These are phyloP conservation scores for Quercus ilex DNA, from an alignment of 306 rosid species.

Conservation along the genomic window DNA sequence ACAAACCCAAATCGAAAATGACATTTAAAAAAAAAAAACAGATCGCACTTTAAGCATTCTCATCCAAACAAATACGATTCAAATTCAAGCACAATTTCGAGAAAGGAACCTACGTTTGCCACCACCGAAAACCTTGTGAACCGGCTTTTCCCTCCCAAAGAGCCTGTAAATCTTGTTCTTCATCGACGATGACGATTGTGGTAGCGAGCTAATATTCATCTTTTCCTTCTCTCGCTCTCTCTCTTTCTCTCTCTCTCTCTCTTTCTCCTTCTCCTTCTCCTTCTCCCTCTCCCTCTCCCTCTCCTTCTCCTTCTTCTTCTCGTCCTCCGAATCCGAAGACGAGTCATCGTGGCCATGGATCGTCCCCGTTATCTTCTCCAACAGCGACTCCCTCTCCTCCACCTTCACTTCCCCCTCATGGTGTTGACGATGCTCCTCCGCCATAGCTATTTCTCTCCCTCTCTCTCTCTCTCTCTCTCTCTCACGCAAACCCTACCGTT, in stretches of 20 bases:
- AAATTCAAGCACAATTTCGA: not conserved
- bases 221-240: slow-evolving; percentile 21
- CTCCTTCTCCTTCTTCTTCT: slow-evolving; percentile 21
- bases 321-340: slow-evolving; percentile 65
- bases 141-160: slow-evolving; percentile 84
- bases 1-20: not conserved
- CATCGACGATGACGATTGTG: slow-evolving; percentile 19
- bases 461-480: not conserved
- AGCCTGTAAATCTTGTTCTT: slow-evolving; percentile 63
- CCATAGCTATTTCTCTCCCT: slow-evolving; percentile 25
- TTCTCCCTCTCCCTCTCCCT: too few species aligned
- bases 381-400: slow-evolving; percentile 53
- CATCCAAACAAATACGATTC: not conserved
- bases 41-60: not conserved
- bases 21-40: not conserved
- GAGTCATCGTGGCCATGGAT: slow-evolving; percentile 57
- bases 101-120: slow-evolving; percentile 67
- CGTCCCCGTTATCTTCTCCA: slow-evolving; percentile 72
- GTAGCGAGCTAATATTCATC: slow-evolving; percentile 19
- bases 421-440: slow-evolving; percentile 43
- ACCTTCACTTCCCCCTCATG: slow-evolving; percentile 18
- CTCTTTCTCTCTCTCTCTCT: slow-evolving; percentile 39
- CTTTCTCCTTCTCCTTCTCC: slow-evolving; percentile 5
- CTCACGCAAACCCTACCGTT: not conserved
- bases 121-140: slow-evolving; percentile 85